Percentiles rank a stretch among this genome's conserved stretches.
Evolutionary conservation across 1,139 yeast species (phyloP).

Genomic region (Debaryomyces robertsiae): DNA sequence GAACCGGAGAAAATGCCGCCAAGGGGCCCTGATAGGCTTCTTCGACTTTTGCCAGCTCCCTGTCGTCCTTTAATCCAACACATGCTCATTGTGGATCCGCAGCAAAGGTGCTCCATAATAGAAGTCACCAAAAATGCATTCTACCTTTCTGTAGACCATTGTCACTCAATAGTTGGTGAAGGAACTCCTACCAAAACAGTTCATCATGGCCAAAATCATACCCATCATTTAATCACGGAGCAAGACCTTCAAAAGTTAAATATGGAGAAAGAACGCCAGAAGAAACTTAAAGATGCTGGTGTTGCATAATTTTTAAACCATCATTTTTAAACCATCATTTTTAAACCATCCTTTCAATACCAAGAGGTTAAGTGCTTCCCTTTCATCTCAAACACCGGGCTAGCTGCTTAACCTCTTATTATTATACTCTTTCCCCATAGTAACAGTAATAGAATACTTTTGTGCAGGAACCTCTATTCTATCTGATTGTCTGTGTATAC

Average conservation of each 20-base stretch:
- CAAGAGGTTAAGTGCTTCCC: too few relatives aligned
- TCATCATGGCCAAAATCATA: conserved; percentile 38
- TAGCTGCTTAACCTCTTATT: too few relatives aligned
- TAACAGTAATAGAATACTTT: neutral
- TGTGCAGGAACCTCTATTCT: conserved; percentile 2
- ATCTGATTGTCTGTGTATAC: conserved; percentile 8
- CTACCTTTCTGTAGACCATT: conserved; percentile 30
- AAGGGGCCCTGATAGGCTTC: conserved; percentile 37
- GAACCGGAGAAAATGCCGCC: conserved; percentile 7
- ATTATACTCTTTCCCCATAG: too few relatives aligned
- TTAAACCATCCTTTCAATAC: neutral
- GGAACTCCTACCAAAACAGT: conserved; percentile 12
- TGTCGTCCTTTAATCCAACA: conserved; percentile 35
- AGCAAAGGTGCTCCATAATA: conserved; percentile 30
- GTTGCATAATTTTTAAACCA: conserved; percentile 12
- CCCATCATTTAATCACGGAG: conserved; percentile 60
- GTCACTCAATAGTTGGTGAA: conserved; percentile 22
- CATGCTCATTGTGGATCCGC: conserved; percentile 36
- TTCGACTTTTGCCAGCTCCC: conserved; percentile 40
- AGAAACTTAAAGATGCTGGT: conserved; percentile 22
- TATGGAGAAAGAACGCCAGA: conserved; percentile 39
- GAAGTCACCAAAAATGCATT: conserved; percentile 36
- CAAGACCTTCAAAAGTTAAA: conserved; percentile 50
- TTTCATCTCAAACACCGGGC: too few relatives aligned
- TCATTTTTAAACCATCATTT: neutral